Evolutionary conservation across 192 early-diverging fungal genomes (phyloP), one percentile per base, ranked within the genome.

Genomic region (Pilaira anomala): DNA sequence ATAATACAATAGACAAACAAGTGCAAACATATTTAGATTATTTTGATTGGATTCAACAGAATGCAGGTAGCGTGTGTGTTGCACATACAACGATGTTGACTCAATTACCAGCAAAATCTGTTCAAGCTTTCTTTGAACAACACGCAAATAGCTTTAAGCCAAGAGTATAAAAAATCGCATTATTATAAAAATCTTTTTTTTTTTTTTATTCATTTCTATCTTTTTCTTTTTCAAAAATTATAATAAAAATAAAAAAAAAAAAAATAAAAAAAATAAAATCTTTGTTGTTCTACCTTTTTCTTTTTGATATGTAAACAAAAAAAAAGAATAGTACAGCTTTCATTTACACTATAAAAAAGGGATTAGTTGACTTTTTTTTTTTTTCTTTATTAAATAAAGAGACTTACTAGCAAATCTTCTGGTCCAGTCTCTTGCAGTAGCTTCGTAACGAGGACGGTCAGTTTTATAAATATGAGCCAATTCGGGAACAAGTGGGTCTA

Each of bases 391-490:
- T 46, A 5, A 16, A 3, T 16, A 18, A 14, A 36, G 13, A 24
- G 11, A 59, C 66, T 68, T 61, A 68, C 66, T 86, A 41, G 88
- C 90, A 80, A 87, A 91, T 76, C 95, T 96, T 73, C 91, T 83
- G 51, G 93, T 95, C 93, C 93, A 98, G 62, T 98, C 96, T 66
- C 86, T 75, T 51, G 96, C 94, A 40, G 91, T 94, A 42, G 80
- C 71, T 66, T 96, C 91, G 74, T 97, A 97, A 46, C 86, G 87
- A 25, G 83, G 19, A 54, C 90, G 81, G 71, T 98, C 94, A 39
- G 92, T 95, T 85, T 97, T 98, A 88, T 96, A 98, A 36, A 94
- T 75, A 72, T 98, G 94, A 52, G 97, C 97, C 74, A 97, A 89
- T 78, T 98, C 95, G 28, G 95, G 95, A 30, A 98, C 97, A 56